These are phyloP conservation scores for Herpetomonas tarakana DNA, from an alignment of 208 protist species.

Conservation along the genomic window DNA sequence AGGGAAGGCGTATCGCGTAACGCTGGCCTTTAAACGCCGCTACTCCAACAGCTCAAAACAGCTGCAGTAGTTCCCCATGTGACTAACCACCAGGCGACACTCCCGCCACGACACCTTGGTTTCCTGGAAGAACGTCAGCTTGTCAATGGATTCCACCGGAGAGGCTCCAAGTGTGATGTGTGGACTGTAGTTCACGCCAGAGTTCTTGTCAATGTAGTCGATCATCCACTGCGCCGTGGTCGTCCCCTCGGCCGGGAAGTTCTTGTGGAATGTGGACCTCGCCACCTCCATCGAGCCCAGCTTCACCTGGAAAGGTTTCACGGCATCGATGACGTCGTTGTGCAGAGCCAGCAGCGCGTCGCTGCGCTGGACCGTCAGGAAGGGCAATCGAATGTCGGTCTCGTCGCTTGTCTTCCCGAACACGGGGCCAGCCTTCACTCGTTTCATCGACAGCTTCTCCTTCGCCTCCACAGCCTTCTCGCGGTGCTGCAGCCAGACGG, in stretches of 20 bases:
- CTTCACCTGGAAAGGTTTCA: conserved; percentile 48
- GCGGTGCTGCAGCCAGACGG: conserved; percentile 37
- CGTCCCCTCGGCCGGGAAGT: conserved; percentile 43
- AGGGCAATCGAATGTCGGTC: conserved; percentile 41
- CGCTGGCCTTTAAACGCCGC: no score
- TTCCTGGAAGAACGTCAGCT: conserved; percentile 45
- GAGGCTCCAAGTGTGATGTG: conserved; percentile 74
- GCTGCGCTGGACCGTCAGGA: conserved; percentile 45
- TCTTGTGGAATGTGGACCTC: conserved; percentile 61
- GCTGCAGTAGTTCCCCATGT: conserved; percentile 79
- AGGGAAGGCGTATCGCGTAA: no score
- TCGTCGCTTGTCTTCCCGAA: conserved; percentile 39
- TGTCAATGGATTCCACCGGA: conserved; percentile 26
- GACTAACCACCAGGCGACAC: conserved; percentile 69
- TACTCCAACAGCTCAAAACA: conserved; percentile 70
- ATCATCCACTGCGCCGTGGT: conserved; percentile 46
- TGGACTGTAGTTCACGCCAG: conserved; percentile 51
- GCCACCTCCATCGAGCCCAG: conserved; percentile 43
- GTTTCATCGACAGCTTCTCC: conserved; percentile 31
- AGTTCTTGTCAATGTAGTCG: conserved; percentile 35
- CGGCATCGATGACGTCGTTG: conserved; percentile 35
- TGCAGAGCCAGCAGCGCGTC: conserved; percentile 44
- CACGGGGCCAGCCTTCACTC: conserved; percentile 37
- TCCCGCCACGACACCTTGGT: conserved; percentile 54
- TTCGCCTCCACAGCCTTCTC: conserved; percentile 22